Conservation (phyloP, 2,329 filamentous ascomycete genomes). For the Phoma sp. region DNA sequence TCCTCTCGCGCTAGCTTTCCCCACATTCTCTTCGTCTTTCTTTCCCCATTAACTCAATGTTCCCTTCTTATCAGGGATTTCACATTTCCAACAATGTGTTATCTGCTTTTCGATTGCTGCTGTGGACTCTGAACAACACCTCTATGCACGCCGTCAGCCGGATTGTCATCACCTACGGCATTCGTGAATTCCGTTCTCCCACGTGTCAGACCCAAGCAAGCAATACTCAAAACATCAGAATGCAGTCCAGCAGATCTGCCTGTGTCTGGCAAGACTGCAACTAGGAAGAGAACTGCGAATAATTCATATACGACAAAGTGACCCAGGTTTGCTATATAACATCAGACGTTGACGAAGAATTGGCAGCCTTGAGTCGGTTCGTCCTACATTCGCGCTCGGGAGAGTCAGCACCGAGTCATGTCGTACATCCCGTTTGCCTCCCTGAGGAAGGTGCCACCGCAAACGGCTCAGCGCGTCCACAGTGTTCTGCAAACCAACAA, state of each 20-base stretch:
- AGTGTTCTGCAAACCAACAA: not conserved
- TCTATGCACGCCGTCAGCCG: not conserved
- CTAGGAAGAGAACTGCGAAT: too few relatives aligned
- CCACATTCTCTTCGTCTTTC: not conserved
- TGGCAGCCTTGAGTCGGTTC: too few relatives aligned
- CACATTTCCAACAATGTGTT: not conserved
- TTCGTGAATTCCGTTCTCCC: slow-evolving; percentile 5
- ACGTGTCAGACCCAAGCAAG: too few relatives aligned
- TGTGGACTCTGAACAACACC: not conserved
- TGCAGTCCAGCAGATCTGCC: too few relatives aligned
- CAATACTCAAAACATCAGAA: too few relatives aligned
- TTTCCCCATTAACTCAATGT: not conserved
- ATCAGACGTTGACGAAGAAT: too few relatives aligned
- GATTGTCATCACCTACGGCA: slow-evolving; percentile 1
- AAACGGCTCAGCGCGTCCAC: not conserved
- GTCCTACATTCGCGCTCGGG: not conserved
- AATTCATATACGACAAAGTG: too few relatives aligned
- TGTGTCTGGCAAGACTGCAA: too few relatives aligned
- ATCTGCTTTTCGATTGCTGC: not conserved
- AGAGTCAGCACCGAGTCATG: slow-evolving; percentile 7
- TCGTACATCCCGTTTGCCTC: not conserved
- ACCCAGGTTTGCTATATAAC: too few relatives aligned
- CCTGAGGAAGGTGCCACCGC: slow-evolving; percentile 12
- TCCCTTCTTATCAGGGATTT: not conserved
- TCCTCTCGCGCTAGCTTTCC: not conserved